Evolutionary conservation across 2,329 filamentous ascomycete genomes (phyloP).

Genomic region (Periconia macrospinosa): DNA sequence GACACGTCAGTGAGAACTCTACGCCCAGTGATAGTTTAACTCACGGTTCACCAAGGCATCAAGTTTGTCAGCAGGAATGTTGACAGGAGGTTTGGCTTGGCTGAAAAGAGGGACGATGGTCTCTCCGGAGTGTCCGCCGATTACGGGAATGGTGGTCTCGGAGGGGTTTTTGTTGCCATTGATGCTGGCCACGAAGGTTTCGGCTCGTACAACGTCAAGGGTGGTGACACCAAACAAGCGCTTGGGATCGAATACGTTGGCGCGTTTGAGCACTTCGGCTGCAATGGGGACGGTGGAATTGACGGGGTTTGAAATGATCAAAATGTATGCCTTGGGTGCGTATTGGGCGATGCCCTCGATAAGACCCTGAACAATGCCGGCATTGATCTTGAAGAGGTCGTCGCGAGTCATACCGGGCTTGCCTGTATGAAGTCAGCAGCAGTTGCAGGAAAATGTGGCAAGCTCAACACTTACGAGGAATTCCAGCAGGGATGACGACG

Average conservation of each 20-base stretch:
- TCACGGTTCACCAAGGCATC: conserved; percentile 83
- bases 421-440: conserved; percentile 59
- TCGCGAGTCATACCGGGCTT: conserved; percentile 99
- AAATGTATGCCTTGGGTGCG: conserved; percentile 88
- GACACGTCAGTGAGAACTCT: conserved; percentile 5
- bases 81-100: conserved; percentile 77
- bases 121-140: conserved; percentile 96
- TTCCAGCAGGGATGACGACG: conserved; percentile 95
- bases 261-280: conserved; percentile 92
- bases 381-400: conserved; percentile 99
- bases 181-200: conserved; percentile 91
- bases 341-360: conserved; percentile 85
- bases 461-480: conserved; percentile 72
- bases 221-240: conserved; percentile 98
- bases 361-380: conserved; percentile 93
- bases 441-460: neutral
- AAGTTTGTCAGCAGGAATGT: conserved; percentile 86
- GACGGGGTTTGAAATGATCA: conserved; percentile 99
- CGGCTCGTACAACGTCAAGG: conserved; percentile 94
- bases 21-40: conserved; percentile 23
- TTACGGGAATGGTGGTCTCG: conserved; percentile 83
- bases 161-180: conserved; percentile 79
- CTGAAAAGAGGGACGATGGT: conserved; percentile 98
- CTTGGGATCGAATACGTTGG: conserved; percentile 91
- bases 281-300: conserved; percentile 99